Conservation (phyloP, 2,329 filamentous ascomycete species). For the Aureobasidium sp. region DNA sequence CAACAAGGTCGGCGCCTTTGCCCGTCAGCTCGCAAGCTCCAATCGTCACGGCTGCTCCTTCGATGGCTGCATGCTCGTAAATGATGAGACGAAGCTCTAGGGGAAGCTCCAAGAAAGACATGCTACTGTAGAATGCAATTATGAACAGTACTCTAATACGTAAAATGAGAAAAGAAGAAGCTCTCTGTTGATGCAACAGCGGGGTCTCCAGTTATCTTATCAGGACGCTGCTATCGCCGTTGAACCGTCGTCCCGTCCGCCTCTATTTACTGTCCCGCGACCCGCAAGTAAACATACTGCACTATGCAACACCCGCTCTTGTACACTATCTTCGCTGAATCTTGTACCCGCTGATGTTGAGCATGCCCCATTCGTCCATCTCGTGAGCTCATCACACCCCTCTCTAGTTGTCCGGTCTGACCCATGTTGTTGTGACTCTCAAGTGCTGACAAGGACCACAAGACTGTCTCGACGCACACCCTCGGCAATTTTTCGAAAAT, state of each 20-base stretch:
- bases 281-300: constrained; percentile 13
- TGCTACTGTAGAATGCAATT: neutral
- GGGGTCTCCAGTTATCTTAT: constrained; percentile 6
- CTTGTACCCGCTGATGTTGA: neutral
- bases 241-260: constrained; percentile 9
- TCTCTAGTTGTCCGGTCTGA: neutral
- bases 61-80: constrained; percentile 34
- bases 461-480: neutral
- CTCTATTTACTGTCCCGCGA: constrained; percentile 10
- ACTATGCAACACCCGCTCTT: constrained; percentile 8
- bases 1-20: constrained; percentile 26
- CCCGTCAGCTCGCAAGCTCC: constrained; percentile 31
- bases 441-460: neutral
- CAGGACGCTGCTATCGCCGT: neutral
- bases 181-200: neutral
- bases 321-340: neutral
- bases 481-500: neutral
- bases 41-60: constrained; percentile 33
- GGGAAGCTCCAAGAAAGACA: constrained; percentile 28
- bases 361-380: neutral
- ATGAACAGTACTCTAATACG: neutral
- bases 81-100: constrained; percentile 37
- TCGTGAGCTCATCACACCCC: neutral
- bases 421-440: neutral
- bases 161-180: neutral